phyloP scores from a whole-genome alignment of 805 yeast species.

The Ogataea saltuana region DNA sequence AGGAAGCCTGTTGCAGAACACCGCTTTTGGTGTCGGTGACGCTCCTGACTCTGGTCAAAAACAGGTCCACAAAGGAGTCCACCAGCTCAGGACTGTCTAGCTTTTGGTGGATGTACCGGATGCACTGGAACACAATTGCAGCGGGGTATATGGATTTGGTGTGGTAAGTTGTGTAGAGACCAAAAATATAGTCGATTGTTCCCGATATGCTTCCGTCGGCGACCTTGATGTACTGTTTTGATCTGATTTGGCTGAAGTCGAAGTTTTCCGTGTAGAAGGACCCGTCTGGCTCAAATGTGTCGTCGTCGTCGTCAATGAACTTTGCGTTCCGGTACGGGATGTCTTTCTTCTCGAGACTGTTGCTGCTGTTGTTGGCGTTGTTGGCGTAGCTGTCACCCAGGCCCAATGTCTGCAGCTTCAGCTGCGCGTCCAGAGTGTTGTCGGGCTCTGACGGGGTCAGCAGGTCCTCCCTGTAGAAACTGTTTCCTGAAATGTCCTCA shows the following conservation, averaged over 20 bases:
- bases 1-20: conserved; percentile 37
- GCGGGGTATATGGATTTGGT: conserved; percentile 63
- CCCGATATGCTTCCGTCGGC: conserved; percentile 56
- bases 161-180: conserved; percentile 45
- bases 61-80: conserved; percentile 58
- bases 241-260: conserved; percentile 54
- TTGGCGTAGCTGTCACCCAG: conserved; percentile 23
- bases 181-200: conserved; percentile 49
- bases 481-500: conserved; percentile 9
- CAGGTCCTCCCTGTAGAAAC: conserved; percentile 23
- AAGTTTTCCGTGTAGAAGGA: conserved; percentile 41
- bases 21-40: conserved; percentile 63
- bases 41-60: conserved; percentile 60
- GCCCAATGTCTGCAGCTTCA: conserved; percentile 43
- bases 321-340: conserved; percentile 27
- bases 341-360: no score
- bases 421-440: conserved; percentile 36
- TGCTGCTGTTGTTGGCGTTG: conserved; percentile 8
- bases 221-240: conserved; percentile 62
- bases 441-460: conserved; percentile 18
- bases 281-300: conserved; percentile 35
- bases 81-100: conserved; percentile 57
- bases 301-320: conserved; percentile 36
- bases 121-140: conserved; percentile 64
- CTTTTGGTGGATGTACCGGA: conserved; percentile 65